phyloP scores from a whole-genome alignment of 2,329 filamentous ascomycete species.

The Fusarium sp. region DNA sequence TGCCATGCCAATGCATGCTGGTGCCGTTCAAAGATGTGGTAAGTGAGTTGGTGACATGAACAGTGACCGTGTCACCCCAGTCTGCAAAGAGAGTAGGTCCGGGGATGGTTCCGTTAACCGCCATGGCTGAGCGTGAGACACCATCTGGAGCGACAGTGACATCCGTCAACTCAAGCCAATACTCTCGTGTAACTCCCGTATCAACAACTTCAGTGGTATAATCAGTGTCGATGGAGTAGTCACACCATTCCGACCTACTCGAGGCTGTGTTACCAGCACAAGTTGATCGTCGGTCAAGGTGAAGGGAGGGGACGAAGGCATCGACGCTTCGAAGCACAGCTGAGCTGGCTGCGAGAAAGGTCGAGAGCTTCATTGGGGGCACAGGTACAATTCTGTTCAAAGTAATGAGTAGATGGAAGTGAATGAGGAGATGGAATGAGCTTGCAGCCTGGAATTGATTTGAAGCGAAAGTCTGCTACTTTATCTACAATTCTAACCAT shows the following conservation, averaged over 20 bases:
- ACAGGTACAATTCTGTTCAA: no score
- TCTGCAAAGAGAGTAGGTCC: constrained; percentile 70
- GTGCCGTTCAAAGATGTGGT: constrained; percentile 65
- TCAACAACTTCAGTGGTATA: constrained; percentile 57
- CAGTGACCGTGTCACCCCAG: constrained; percentile 63
- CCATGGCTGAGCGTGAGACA: constrained; percentile 55
- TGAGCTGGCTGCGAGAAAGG: background rate
- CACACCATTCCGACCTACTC: constrained; percentile 56
- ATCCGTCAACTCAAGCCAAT: constrained; percentile 59
- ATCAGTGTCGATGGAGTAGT: constrained; percentile 63
- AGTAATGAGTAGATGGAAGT: no score
- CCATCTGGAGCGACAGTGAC: constrained; percentile 61
- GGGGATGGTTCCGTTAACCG: constrained; percentile 70
- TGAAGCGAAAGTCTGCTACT: no score
- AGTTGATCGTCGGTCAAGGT: background rate
- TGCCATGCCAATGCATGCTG: constrained; percentile 73
- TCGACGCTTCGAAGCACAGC: background rate
- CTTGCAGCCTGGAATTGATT: no score
- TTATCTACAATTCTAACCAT: no score
- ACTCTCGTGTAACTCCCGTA: constrained; percentile 65
- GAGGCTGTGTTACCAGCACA: constrained; percentile 14
- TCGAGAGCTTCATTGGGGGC: background rate
- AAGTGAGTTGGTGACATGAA: constrained; percentile 67
- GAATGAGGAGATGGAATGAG: no score
- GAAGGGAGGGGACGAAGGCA: no score